Conservation (phyloP, 106 monocot genomes). For the Dioscorea alata region DNA sequence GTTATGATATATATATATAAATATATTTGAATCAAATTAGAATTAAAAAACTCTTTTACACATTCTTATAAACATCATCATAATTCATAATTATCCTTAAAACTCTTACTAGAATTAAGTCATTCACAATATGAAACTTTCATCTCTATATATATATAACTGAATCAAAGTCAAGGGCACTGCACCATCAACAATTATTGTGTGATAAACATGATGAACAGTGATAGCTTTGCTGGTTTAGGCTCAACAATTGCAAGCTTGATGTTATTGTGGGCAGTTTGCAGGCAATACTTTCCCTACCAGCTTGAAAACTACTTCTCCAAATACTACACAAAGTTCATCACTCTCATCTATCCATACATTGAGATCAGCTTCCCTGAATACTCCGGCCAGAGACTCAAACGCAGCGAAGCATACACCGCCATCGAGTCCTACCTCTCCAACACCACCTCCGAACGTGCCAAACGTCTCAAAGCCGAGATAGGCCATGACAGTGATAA, state of each 20-base stretch:
- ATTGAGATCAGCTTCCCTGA: slow-evolving; percentile 31
- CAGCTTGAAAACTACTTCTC: slow-evolving; percentile 5
- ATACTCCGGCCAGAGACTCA: slow-evolving; percentile 21
- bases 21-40: no score
- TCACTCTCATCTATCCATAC: slow-evolving; percentile 20
- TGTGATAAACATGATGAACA: neutral
- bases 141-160: no score
- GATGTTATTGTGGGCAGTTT: slow-evolving; percentile 17
- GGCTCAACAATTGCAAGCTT: slow-evolving; percentile 16
- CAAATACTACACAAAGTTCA: slow-evolving; percentile 4
- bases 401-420: slow-evolving; percentile 33
- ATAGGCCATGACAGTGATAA: slow-evolving; percentile 14
- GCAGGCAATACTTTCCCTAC: slow-evolving; percentile 11
- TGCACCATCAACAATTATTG: no score
- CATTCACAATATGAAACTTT: no score
- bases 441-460: slow-evolving; percentile 15
- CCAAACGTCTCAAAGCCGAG: slow-evolving; percentile 26
- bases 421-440: slow-evolving; percentile 28
- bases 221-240: slow-evolving; percentile 1
- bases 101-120: no score
- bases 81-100: no score
- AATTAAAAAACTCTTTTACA: no score
- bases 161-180: no score
- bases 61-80: no score
- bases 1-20: no score